Evolutionary conservation across 805 yeast species (phyloP).

Genomic region (Blastobotrys muscicola): DNA sequence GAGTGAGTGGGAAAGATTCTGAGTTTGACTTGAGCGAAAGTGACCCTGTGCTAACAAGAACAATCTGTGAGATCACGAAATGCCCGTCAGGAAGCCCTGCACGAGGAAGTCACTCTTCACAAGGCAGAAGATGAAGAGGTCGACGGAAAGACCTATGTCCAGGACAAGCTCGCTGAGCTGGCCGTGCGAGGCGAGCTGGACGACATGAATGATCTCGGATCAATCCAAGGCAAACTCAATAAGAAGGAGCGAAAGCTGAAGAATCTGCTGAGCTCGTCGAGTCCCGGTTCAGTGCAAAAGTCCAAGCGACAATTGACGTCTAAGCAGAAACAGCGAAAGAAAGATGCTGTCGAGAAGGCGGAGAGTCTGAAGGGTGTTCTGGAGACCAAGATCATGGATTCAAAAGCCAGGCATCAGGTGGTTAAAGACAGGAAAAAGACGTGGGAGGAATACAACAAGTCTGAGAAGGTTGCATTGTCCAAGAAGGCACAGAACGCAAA

Average conservation of each 20-base stretch:
- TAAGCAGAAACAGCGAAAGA: conserved; percentile 15
- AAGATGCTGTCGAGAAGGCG: conserved; percentile 12
- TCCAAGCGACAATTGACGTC: conserved; percentile 11
- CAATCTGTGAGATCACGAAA: conserved; percentile 11
- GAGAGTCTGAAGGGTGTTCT: conserved; percentile 21
- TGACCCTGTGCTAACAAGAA: conserved; percentile 2
- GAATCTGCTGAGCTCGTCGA: not conserved
- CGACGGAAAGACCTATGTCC: conserved; percentile 18
- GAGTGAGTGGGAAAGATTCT: conserved; percentile 1
- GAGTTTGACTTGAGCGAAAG: not conserved
- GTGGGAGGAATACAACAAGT: conserved; percentile 6
- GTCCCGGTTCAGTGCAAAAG: conserved; percentile 5
- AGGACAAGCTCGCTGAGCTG: conserved; percentile 20
- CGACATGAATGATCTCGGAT: not conserved
- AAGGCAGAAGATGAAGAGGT: conserved; percentile 1
- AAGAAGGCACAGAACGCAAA: too few species aligned
- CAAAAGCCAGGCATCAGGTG: conserved; percentile 20
- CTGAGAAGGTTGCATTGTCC: too few species aligned
- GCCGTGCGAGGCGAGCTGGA: conserved; percentile 14
- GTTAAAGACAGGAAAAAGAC: conserved; percentile 17
- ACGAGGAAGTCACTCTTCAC: conserved; percentile 4
- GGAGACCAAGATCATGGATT: conserved; percentile 20
- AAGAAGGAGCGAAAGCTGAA: not conserved
- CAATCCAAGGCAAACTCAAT: not conserved
- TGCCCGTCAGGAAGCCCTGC: conserved; percentile 11